These are phyloP conservation scores for Starmerella apicola DNA, from an alignment of 805 yeast species.

Conservation along the genomic window DNA sequence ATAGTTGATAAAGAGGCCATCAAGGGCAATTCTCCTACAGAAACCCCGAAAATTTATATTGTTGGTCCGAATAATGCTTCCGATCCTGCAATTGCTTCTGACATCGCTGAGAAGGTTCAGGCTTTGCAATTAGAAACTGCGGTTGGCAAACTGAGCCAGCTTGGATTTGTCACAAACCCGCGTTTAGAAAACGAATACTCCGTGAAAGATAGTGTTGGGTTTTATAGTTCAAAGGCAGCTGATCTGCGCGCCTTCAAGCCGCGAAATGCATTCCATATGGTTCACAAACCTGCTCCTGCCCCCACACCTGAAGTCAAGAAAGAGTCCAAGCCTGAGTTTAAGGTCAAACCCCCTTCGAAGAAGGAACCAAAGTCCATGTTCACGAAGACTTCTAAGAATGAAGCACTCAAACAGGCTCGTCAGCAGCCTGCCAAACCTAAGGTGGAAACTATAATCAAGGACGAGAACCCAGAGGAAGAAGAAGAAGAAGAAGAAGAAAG, in stretches of 20 bases:
- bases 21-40: background rate
- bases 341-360: too few relatives aligned
- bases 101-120: background rate
- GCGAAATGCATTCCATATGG: background rate
- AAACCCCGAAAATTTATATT: conserved; percentile 3
- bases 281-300: background rate
- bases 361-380: background rate
- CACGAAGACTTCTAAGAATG: background rate
- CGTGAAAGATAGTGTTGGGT: background rate
- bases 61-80: conserved; percentile 8
- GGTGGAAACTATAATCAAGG: background rate
- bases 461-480: background rate
- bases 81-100: conserved; percentile 6
- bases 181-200: conserved; percentile 1
- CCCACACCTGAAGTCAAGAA: background rate
- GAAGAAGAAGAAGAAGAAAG: background rate
- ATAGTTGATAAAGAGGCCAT: background rate
- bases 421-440: background rate
- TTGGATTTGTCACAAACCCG: conserved; percentile 10
- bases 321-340: too few relatives aligned
- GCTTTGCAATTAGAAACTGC: conserved; percentile 1
- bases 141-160: background rate
- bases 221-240: background rate
- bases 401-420: background rate
- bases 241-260: background rate